phyloP scores from a whole-genome alignment of 352 stramenopile species.

The Blastocystis sp. region DNA sequence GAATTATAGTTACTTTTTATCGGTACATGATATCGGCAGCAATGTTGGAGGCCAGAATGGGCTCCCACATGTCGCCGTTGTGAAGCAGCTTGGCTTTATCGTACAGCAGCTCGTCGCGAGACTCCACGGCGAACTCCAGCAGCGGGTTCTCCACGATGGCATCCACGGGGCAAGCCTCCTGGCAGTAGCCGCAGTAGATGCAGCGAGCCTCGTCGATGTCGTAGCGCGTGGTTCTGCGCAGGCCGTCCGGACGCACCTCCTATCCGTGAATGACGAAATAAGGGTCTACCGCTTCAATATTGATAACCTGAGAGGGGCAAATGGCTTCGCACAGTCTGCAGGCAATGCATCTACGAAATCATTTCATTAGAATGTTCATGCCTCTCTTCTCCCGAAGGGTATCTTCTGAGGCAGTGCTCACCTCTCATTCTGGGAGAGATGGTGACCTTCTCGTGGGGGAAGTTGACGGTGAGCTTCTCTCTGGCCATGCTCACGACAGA shows the following conservation, averaged over 20 bases:
- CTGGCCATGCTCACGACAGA: conserved; percentile 75
- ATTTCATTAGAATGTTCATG: conserved; percentile 70
- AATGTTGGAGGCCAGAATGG: conserved; percentile 97
- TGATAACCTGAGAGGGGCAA: conserved; percentile 97
- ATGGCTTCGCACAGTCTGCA: conserved; percentile 99
- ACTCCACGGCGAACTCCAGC: conserved; percentile 99
- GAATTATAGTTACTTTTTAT: conserved; percentile 77
- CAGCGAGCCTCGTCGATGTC: conserved; percentile 99
- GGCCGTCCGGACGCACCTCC: conserved; percentile 91
- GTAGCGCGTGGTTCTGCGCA: conserved; percentile 95
- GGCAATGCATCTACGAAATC: conserved; percentile 87
- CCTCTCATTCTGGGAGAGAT: conserved; percentile 93
- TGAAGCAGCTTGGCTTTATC: conserved; percentile 99
- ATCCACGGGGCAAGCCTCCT: conserved; percentile 93
- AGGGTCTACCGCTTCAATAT: conserved; percentile 87
- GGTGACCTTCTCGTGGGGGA: conserved; percentile 94
- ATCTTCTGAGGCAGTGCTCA: conserved; percentile 94
- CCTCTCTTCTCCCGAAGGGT: conserved; percentile 97
- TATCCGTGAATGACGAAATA: conserved; percentile 63
- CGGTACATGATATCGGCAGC: conserved; percentile 96
- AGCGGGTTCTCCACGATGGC: conserved; percentile 99
- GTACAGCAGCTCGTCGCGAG: conserved; percentile 97
- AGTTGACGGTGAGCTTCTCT: conserved; percentile 95
- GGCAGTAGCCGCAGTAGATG: conserved; percentile 97
- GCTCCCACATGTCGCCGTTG: conserved; percentile 99